Conservation (phyloP, 257 asterid genomes). For the Scutellaria barbata region DNA sequence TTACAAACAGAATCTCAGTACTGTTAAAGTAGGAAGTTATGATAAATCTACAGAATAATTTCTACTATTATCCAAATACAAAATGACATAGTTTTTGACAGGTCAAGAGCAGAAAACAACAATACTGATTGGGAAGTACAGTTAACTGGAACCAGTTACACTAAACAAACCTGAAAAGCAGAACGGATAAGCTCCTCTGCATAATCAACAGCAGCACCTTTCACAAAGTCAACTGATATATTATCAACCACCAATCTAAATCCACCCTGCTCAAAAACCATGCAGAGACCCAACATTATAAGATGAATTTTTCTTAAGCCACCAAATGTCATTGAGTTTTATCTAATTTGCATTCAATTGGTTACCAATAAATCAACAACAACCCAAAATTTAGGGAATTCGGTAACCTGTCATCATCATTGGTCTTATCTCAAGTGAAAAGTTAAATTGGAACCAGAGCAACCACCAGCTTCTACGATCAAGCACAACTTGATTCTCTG, state of each 20-base stretch:
- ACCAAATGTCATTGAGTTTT: conserved; percentile 13
- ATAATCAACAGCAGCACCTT: conserved; percentile 90
- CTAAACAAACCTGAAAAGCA: conserved; percentile 83
- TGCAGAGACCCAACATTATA: conserved; percentile 39
- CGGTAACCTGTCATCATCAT: conserved; percentile 76
- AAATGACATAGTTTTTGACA: too few species aligned
- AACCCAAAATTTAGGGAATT: conserved; percentile 19
- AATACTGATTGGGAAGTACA: not conserved
- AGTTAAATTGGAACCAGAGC: conserved; percentile 97
- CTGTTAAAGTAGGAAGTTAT: too few species aligned
- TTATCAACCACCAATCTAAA: conserved; percentile 90
- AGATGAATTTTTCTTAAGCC: not conserved
- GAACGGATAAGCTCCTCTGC: conserved; percentile 96
- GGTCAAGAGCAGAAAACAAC: not conserved
- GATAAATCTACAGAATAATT: too few species aligned
- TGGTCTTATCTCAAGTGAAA: conserved; percentile 78
- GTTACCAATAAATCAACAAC: not conserved
- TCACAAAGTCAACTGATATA: conserved; percentile 78
- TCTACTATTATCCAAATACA: too few species aligned
- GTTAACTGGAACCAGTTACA: conserved; percentile 2
- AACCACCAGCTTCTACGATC: conserved; percentile 98
- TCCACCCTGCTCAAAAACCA: conserved; percentile 88
- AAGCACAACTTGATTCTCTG: conserved; percentile 88
- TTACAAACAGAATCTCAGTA: too few species aligned
- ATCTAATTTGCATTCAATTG: conserved; percentile 1